Conservation (phyloP, 2,329 filamentous ascomycete genomes). For the Aplosporella prunicola region DNA sequence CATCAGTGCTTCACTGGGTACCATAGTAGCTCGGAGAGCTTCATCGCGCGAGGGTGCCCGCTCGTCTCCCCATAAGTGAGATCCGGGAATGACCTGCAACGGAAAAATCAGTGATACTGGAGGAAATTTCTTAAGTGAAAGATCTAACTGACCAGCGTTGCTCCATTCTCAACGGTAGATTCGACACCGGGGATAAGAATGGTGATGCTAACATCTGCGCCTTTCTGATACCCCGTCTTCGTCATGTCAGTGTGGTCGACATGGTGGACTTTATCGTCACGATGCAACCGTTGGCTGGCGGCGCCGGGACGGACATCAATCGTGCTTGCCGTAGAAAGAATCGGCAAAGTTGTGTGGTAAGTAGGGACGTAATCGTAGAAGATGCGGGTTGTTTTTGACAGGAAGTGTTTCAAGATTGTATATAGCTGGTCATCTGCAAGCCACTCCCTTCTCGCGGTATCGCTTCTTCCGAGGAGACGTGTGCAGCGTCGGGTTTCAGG, state of each 20-base stretch:
- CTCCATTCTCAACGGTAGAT: conserved; percentile 34
- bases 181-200: conserved; percentile 10
- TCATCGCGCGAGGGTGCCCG: conserved; percentile 30
- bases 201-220: conserved; percentile 13
- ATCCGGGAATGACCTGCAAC: conserved; percentile 28
- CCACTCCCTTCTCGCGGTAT: conserved; percentile 15
- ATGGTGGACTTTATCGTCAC: conserved; percentile 27
- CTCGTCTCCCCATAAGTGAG: conserved; percentile 33
- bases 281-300: conserved; percentile 30
- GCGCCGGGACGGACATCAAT: conserved; percentile 31
- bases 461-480: conserved; percentile 13
- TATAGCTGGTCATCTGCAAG: conserved; percentile 13
- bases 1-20: conserved; percentile 32
- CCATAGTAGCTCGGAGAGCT: conserved; percentile 31
- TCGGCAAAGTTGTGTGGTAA: conserved; percentile 5
- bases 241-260: conserved; percentile 26
- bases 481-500: conserved; percentile 17
- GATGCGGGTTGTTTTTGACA: conserved; percentile 3
- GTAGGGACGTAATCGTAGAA: conserved; percentile 6
- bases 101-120: neutral
- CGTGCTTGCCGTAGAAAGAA: conserved; percentile 1
- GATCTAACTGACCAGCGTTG: conserved; percentile 20
- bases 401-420: conserved; percentile 2
- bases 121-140: neutral
- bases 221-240: conserved; percentile 15